A percentile compares a stretch with the other conserved stretches of the same genome.
phyloP scores from a whole-genome alignment of 495 filamentous ascomycete species.

The Penicillium desertorum region DNA sequence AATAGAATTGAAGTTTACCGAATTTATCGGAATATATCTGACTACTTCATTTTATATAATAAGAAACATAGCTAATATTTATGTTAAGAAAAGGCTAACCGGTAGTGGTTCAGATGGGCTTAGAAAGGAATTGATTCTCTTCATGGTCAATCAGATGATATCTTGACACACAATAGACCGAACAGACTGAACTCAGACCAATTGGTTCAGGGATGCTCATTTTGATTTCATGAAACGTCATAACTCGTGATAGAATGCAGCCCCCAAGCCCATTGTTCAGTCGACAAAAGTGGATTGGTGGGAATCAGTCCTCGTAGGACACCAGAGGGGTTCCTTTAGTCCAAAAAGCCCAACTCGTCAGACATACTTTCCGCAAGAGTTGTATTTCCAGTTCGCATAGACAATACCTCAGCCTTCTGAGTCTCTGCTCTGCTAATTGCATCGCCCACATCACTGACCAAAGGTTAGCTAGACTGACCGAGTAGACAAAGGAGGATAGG shows the following conservation, averaged over 20 bases:
- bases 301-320: too few species aligned
- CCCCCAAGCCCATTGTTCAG: not conserved
- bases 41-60: not conserved
- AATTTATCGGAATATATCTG: not conserved
- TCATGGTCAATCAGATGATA: not conserved
- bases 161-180: not conserved
- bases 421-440: constrained; percentile 35
- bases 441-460: constrained; percentile 42
- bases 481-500: not conserved
- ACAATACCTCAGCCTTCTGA: constrained; percentile 5
- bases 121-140: not conserved
- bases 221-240: not conserved
- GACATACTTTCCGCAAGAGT: not conserved
- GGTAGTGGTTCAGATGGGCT: not conserved
- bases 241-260: not conserved
- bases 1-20: not conserved
- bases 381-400: not conserved
- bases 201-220: not conserved
- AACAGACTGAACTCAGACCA: not conserved
- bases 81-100: not conserved
- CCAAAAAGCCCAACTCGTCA: constrained; percentile 43
- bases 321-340: constrained; percentile 19
- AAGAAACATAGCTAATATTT: not conserved
- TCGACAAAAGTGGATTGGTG: not conserved
- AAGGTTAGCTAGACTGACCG: constrained; percentile 9